Evolutionary conservation across 2,329 filamentous ascomycete genomes (phyloP), one percentile per base, ranked within the genome.

Genomic region (Hymenoscyphus infarciens): DNA sequence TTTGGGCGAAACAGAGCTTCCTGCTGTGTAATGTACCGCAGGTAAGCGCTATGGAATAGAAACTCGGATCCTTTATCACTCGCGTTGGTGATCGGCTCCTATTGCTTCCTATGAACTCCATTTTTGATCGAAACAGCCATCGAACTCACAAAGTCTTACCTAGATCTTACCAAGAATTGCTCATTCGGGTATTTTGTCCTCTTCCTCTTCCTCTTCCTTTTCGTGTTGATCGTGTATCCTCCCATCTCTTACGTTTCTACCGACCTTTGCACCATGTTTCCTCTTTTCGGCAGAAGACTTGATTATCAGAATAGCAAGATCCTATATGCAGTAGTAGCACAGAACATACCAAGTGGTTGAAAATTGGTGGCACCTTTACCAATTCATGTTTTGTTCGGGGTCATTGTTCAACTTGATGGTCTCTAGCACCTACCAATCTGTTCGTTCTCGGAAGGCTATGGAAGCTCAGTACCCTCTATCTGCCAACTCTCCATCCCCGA

Each of bases 81-180:
- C 53, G 16, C 27, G 27, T 54, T 53, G 13, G 22, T 31, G 13
- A 55, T 55, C 54, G 54, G 54, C 54, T 56, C 29, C 27, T 56
- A 31, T 19, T 56, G 19, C 54, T 22, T 3, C 29, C 33, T 56
- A 10, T 49, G n/a, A 19, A 22, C 25, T 22, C 19, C 42, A 19
- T 49, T 22, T 22, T 49, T 7, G n/a, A 22, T 11, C 42, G 42
- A 49, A 49, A 49, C 42, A 25, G 42, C 42, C 42, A 49, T 25
- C 8, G n/a, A 25, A 22, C 42, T 49, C 10, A 49, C 42, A 25
- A 22, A 25, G 4, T 19, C 42, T 22, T 35, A 27, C 15, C 33
- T 7, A 10, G n/a, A 38, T 19, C 42, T 22, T 35, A 27, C 15
- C 33, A 27, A 10, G 7, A 38, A 38, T 38, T 39, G n/a, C 38